Evolutionary conservation across 805 yeast species (phyloP), one percentile per base, ranked within the genome.

Genomic region (Candida odintsovae): DNA sequence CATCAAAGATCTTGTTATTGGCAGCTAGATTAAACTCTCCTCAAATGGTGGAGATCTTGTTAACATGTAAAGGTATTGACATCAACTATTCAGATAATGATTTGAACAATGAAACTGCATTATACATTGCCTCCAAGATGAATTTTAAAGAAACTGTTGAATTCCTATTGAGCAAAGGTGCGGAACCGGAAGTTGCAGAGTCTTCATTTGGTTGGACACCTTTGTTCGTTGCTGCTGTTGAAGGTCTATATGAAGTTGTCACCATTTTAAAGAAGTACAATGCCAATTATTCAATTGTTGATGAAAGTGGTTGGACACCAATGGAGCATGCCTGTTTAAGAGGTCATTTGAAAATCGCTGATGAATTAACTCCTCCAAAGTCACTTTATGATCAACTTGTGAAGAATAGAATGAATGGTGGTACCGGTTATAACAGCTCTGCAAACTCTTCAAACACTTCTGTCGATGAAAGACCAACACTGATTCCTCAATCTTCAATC

Each of bases 251-350:
- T 36, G 77, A 76, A 2, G 72, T 87, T 38, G 87, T 82, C 6
- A 63, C 75, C 38, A 50, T 76, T 9, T 70, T 92, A 50, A 63
- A 83, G 25, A 65, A 68, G 0, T 59, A 72, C 38, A 80, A 79
- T 19, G 85, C 89, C 6, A 67, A 71, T 8, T 77, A 68, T 48
- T 75, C 77, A 39, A 65, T 71, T 23, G 72, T 76, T 16, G 98
- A 92, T 67, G 83, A 80, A 40, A 83, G 94, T 44, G 97, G 97
- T 0, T 92, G 98, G 98, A 80, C 89, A 18, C 96, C 98, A n/a
- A 82, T 89, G 82, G 98, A 92, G 59, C 98, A 92, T 64, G 97
- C 97, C 0, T 83, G 88, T 42, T 70, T 92, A 40, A 75, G 97
- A 56, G 98, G 98, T 6, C 95, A 90, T 62, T 67, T 90, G 48